Conservation (phyloP, 345 rosid genomes). For the Cardamine resedifolia region DNA sequence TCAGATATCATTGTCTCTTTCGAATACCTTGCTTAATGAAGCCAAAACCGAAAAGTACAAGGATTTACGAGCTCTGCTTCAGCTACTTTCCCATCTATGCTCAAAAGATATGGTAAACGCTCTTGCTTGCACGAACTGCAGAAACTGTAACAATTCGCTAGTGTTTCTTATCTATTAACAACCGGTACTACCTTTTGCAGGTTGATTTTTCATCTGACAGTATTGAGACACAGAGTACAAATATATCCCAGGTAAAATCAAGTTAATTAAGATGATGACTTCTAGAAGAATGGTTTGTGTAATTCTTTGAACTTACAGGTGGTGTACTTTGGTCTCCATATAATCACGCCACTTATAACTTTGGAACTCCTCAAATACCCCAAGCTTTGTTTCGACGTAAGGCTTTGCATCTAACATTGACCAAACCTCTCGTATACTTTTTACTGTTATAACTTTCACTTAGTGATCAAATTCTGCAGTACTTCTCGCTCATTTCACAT, state of each 20-base stretch:
- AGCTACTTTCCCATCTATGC: conserved; percentile 89
- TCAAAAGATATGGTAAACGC: conserved; percentile 84
- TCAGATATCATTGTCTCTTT: conserved; percentile 75
- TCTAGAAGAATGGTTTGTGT: conserved; percentile 30
- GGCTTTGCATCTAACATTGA: conserved; percentile 33
- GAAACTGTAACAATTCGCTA: background rate
- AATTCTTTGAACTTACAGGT: conserved; percentile 62
- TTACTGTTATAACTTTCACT: conserved; percentile 7
- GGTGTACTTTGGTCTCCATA: conserved; percentile 89
- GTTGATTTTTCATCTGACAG: conserved; percentile 92
- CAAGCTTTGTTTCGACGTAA: conserved; percentile 96
- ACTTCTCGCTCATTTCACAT: conserved; percentile 81
- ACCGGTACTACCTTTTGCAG: conserved; percentile 40
- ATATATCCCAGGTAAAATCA: conserved; percentile 76
- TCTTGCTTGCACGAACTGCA: conserved; percentile 5
- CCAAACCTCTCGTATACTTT: conserved; percentile 11
- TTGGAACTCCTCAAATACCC: conserved; percentile 95
- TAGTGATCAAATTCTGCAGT: conserved; percentile 52
- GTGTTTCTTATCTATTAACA: conserved; percentile 19
- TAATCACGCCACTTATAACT: conserved; percentile 82
- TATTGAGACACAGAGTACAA: conserved; percentile 61
- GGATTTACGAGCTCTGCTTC: conserved; percentile 95
- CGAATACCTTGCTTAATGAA: conserved; percentile 80
- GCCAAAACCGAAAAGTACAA: conserved; percentile 82
- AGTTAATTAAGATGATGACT: conserved; percentile 11